phyloP scores from a whole-genome alignment of 345 rosid species.

The Corchorus olitorius region DNA sequence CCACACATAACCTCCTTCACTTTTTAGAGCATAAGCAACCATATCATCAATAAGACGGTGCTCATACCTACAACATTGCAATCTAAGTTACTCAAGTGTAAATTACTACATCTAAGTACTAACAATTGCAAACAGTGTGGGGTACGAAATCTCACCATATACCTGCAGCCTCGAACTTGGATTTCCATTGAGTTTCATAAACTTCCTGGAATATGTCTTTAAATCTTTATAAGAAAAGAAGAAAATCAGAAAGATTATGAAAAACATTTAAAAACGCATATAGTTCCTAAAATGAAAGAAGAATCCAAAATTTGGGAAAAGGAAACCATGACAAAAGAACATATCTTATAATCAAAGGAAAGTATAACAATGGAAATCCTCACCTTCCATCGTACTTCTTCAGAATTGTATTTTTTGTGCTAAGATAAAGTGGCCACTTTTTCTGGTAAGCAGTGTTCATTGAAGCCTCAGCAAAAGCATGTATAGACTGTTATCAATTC shows the following conservation, averaged over 20 bases:
- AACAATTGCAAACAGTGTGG: constrained; percentile 11
- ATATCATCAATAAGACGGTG: constrained; percentile 97
- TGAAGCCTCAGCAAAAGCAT: constrained; percentile 82
- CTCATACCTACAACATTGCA: constrained; percentile 64
- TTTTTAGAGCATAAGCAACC: constrained; percentile 95
- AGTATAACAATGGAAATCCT: background rate
- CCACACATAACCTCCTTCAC: constrained; percentile 96
- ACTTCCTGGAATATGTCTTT: constrained; percentile 96
- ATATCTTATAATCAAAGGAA: background rate
- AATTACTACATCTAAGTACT: constrained; percentile 15
- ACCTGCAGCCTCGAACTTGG: constrained; percentile 84
- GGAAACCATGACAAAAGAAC: background rate
- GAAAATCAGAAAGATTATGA: background rate
- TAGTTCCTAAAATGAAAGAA: background rate
- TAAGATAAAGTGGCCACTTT: constrained; percentile 96
- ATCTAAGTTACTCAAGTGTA: constrained; percentile 10
- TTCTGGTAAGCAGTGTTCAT: constrained; percentile 87
- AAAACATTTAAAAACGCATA: background rate
- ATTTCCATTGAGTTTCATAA: constrained; percentile 73
- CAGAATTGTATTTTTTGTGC: constrained; percentile 94
- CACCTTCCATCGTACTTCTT: constrained; percentile 96
- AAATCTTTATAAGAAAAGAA: constrained; percentile 53
- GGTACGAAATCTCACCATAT: constrained; percentile 62
- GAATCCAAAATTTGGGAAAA: background rate
- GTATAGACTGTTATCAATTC: constrained; percentile 62